phyloP scores from a whole-genome alignment of 257 asterid species.

The Penstemon davidsonii region DNA sequence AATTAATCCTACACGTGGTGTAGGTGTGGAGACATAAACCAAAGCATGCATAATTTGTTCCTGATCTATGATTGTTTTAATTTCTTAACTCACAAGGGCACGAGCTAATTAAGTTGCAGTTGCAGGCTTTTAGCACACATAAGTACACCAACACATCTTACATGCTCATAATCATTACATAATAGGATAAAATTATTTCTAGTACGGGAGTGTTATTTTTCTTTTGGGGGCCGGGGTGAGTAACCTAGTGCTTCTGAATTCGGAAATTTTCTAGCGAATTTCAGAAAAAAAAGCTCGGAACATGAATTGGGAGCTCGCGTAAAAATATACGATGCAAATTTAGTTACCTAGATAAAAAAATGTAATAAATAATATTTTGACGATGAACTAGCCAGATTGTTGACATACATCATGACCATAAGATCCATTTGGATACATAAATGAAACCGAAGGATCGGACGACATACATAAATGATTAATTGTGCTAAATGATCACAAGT shows the following conservation, averaged over 20 bases:
- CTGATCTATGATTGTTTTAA: conserved; percentile 14
- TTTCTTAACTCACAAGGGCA: conserved; percentile 17
- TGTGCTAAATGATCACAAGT: no score
- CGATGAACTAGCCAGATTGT: no score
- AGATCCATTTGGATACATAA: no score
- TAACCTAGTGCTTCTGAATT: no score
- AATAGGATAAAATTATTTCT: conserved; percentile 21
- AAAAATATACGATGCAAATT: no score
- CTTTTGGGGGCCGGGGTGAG: no score
- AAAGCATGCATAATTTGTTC: conserved; percentile 27
- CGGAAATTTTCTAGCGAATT: no score
- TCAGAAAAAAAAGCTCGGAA: no score
- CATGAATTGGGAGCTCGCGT: no score
- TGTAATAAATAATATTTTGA: not conserved
- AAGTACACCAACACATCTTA: conserved; percentile 34
- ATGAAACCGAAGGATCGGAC: no score
- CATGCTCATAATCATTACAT: conserved; percentile 44
- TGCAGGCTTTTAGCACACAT: conserved; percentile 29
- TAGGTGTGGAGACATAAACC: not conserved
- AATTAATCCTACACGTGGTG: conserved; percentile 1
- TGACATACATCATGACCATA: no score
- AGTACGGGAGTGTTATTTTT: not conserved
- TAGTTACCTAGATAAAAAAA: not conserved
- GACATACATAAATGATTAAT: no score
- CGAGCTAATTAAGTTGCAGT: conserved; percentile 12